These are phyloP conservation scores for Tephrocybe rancida DNA, from an alignment of 768 basidiomycete genomes.

Conservation along the genomic window DNA sequence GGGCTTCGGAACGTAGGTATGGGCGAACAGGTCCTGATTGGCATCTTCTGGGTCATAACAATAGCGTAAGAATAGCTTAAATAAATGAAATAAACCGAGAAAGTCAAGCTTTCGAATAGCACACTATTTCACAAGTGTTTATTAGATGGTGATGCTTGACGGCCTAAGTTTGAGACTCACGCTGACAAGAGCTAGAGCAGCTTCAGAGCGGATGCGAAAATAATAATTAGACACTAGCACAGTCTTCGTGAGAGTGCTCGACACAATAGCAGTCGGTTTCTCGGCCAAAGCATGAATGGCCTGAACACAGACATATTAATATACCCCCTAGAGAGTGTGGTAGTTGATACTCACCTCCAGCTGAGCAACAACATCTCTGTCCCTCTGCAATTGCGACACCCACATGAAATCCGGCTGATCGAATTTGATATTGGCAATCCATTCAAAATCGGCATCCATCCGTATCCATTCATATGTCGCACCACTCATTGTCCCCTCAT, in stretches of 20 bases:
- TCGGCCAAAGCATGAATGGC: conserved; percentile 87
- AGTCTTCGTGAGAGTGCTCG: conserved; percentile 90
- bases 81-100: conserved; percentile 91
- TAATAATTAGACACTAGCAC: conserved; percentile 95
- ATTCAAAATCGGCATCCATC: conserved; percentile 99
- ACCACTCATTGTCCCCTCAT: conserved; percentile 90
- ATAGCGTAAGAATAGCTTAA: conserved; percentile 91
- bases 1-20: conserved; percentile 91
- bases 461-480: conserved; percentile 99
- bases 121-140: conserved; percentile 53
- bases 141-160: conserved; percentile 4
- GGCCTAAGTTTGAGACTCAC: conserved; percentile 44
- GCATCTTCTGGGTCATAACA: conserved; percentile 88
- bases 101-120: conserved; percentile 83
- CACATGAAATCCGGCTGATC: conserved; percentile 99
- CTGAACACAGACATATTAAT: conserved; percentile 39
- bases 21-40: conserved; percentile 81
- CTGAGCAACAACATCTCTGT: conserved; percentile 96
- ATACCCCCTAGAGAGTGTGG: neutral
- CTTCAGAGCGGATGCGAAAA: conserved; percentile 94
- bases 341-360: conserved; percentile 70
- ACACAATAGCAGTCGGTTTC: conserved; percentile 83
- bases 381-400: conserved; percentile 93
- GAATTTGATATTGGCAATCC: conserved; percentile 92
- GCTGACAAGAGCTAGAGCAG: conserved; percentile 79